Evolutionary conservation across 1,284 basidiomycete species (phyloP).

Genomic region (Cryptococcus sp.): DNA sequence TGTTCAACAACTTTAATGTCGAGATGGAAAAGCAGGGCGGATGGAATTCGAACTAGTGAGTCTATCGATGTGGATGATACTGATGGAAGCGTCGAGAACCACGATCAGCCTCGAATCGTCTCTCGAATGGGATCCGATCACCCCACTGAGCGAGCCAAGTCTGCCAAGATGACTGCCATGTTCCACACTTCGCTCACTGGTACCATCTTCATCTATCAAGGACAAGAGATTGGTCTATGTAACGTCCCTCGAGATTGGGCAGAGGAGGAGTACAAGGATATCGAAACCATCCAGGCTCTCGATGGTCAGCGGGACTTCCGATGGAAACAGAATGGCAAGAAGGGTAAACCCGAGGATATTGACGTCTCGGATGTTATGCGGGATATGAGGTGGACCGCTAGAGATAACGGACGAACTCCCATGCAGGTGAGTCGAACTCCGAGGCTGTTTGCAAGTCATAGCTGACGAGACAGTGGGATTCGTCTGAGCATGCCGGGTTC

Average conservation of each 20-base stretch:
- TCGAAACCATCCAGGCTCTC: constrained; percentile 29
- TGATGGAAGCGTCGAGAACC: constrained; percentile 41
- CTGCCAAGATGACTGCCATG: constrained; percentile 63
- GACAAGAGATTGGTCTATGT: constrained; percentile 64
- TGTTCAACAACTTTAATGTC: constrained; percentile 60
- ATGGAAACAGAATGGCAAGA: constrained; percentile 19
- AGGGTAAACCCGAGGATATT: constrained; percentile 34
- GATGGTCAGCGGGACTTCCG: constrained; percentile 40
- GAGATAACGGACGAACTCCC: constrained; percentile 41
- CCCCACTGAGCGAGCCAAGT: constrained; percentile 56
- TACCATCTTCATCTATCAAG: constrained; percentile 69
- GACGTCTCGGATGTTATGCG: constrained; percentile 44
- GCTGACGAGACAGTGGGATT: constrained; percentile 56
- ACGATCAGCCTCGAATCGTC: constrained; percentile 55
- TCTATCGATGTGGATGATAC: not conserved
- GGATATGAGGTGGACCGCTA: constrained; percentile 37
- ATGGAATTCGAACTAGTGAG: constrained; percentile 54
- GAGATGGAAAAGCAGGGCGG: constrained; percentile 58
- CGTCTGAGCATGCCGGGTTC: constrained; percentile 60
- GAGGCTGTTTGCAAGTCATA: not conserved
- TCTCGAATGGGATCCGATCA: constrained; percentile 66
- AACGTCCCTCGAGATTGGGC: constrained; percentile 65
- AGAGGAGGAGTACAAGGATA: constrained; percentile 67
- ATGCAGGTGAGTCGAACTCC: constrained; percentile 19
- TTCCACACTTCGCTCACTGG: constrained; percentile 62